phyloP scores from a whole-genome alignment of 2,329 filamentous ascomycete genomes.

The Stagonosporopsis chrysanthemi region DNA sequence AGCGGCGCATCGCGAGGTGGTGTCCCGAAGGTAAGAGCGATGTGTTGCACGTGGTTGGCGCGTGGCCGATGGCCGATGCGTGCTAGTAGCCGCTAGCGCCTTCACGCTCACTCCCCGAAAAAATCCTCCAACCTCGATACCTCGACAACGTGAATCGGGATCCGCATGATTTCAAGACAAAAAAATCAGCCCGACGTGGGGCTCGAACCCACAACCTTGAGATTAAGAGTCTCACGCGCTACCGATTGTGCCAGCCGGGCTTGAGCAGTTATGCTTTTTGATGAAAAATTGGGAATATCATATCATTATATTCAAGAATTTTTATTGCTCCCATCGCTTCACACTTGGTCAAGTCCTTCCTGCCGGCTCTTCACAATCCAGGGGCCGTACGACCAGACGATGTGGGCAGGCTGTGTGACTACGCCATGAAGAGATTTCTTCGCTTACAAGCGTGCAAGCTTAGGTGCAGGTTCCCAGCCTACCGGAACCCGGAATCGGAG shows the following conservation, averaged over 20 bases:
- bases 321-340: too few species aligned
- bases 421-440: neutral
- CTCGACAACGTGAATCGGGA: neutral
- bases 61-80: neutral
- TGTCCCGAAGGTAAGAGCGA: too few species aligned
- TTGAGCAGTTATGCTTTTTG: neutral
- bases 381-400: too few species aligned
- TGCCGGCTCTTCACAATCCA: too few species aligned
- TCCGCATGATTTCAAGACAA: too few species aligned
- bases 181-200: conserved; percentile 2
- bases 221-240: conserved; percentile 25
- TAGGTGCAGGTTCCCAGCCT: neutral
- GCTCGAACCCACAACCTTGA: conserved; percentile 21
- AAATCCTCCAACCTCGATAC: too few species aligned
- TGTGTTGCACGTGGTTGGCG: too few species aligned
- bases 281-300: neutral
- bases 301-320: too few species aligned
- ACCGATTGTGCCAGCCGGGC: conserved; percentile 24
- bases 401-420: neutral
- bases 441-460: neutral
- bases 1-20: neutral
- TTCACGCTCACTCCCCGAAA: neutral
- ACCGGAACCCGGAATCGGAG: neutral
- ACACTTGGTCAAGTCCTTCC: neutral
- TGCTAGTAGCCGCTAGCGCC: neutral